phyloP scores from a whole-genome alignment of 1,284 basidiomycete genomes.

The Blastosporella zonata region DNA sequence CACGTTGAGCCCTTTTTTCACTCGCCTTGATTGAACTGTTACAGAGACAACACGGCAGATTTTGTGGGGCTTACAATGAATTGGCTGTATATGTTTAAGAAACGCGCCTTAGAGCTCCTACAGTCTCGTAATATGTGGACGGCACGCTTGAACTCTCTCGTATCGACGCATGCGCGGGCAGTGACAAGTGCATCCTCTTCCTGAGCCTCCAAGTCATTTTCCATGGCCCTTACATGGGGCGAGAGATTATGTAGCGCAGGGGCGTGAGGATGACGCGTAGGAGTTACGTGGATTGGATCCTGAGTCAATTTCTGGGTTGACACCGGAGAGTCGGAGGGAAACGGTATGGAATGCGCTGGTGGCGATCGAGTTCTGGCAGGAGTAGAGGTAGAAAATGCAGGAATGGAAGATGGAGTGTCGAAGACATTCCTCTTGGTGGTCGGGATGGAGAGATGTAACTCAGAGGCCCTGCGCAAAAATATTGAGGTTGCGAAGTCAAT shows the following conservation, averaged over 20 bases:
- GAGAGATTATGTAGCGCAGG: slow-evolving; percentile 24
- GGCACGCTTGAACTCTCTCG: slow-evolving; percentile 79
- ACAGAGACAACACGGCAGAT: slow-evolving; percentile 4
- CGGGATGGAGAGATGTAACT: slow-evolving; percentile 64
- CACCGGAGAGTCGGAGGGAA: slow-evolving; percentile 34
- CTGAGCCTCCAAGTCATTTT: slow-evolving; percentile 50
- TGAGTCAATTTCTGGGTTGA: slow-evolving; percentile 28
- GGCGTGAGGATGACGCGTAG: slow-evolving; percentile 27
- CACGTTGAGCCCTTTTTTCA: slow-evolving; percentile 64
- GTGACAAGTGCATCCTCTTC: slow-evolving; percentile 70
- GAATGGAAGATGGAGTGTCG: slow-evolving; percentile 21
- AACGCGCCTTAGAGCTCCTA: slow-evolving; percentile 69
- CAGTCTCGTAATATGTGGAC: slow-evolving; percentile 63
- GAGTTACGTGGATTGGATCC: slow-evolving; percentile 20
- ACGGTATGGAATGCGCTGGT: slow-evolving; percentile 32
- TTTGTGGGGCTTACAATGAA: slow-evolving; percentile 68
- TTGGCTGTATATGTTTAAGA: slow-evolving; percentile 78
- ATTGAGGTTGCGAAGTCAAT: not conserved
- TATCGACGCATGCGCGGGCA: slow-evolving; percentile 76
- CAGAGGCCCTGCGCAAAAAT: slow-evolving; percentile 56
- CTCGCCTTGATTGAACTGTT: slow-evolving; percentile 41
- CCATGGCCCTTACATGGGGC: slow-evolving; percentile 31
- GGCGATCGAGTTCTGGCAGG: slow-evolving; percentile 47
- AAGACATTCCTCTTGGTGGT: slow-evolving; percentile 39
- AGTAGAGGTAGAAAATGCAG: slow-evolving; percentile 48